Conservation (phyloP, 108 stramenopile genomes). For the Asterionellopsis glacialis region DNA sequence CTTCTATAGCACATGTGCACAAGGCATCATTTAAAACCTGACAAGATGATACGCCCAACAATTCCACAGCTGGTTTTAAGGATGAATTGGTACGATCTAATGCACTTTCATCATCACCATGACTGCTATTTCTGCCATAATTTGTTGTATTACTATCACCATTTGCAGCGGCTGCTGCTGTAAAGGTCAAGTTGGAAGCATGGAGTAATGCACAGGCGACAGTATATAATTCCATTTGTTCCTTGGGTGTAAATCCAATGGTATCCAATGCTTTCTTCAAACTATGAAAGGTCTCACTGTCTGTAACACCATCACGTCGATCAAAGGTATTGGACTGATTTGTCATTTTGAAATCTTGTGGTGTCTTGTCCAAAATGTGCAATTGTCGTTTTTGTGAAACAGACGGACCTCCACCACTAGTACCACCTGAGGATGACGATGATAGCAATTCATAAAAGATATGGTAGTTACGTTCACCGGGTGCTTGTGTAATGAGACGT, state of each 20-base stretch:
- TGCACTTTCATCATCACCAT: conserved; percentile 19
- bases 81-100: conserved; percentile 41
- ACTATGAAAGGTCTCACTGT: conserved; percentile 58
- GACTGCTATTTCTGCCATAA: too few relatives aligned
- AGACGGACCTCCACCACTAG: too few relatives aligned
- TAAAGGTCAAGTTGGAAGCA: conserved; percentile 60
- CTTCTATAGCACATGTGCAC: conserved; percentile 69
- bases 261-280: conserved; percentile 65
- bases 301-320: conserved; percentile 75
- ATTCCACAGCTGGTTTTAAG: conserved; percentile 37
- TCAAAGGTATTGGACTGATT: conserved; percentile 69
- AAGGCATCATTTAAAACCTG: conserved; percentile 60
- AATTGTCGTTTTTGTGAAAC: conserved; percentile 24
- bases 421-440: conserved; percentile 8
- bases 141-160: too few relatives aligned
- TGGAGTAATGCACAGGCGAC: conserved; percentile 64
- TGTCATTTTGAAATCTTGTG: conserved; percentile 66
- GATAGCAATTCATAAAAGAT: conserved; percentile 86
- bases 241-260: conserved; percentile 46
- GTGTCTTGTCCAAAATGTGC: conserved; percentile 33
- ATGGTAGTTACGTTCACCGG: conserved; percentile 90
- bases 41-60: conserved; percentile 55
- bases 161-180: conserved; percentile 5
- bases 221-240: conserved; percentile 47
- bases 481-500: conserved; percentile 57